Conservation (phyloP, 1,284 basidiomycete species). For the Ustilago tritici region DNA sequence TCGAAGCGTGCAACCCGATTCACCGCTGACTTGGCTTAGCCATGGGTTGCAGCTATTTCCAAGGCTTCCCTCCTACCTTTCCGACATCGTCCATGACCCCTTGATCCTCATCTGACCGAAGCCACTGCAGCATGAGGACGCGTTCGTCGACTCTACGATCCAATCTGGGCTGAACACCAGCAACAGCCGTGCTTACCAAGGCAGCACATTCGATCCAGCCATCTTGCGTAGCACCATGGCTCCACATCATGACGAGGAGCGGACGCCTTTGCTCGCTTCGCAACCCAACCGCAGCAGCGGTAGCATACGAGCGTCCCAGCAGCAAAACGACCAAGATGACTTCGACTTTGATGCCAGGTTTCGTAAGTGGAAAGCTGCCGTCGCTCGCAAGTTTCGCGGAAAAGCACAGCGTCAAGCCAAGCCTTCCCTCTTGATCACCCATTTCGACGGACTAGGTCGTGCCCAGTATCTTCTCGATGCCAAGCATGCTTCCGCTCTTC, state of each 20-base stretch:
- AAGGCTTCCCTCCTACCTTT: background rate
- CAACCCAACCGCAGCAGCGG: slow-evolving; percentile 10
- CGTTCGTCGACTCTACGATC: background rate
- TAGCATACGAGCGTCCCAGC: background rate
- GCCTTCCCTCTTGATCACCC: slow-evolving; percentile 33
- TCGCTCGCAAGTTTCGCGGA: slow-evolving; percentile 50
- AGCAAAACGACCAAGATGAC: slow-evolving; percentile 23
- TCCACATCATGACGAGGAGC: slow-evolving; percentile 20
- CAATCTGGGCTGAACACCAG: slow-evolving; percentile 23
- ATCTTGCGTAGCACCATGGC: slow-evolving; percentile 8
- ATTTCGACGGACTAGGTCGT: slow-evolving; percentile 38
- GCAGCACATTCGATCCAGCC: background rate
- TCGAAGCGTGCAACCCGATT: background rate
- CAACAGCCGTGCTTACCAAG: background rate
- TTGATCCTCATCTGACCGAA: background rate
- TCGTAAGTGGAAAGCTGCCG: slow-evolving; percentile 52
- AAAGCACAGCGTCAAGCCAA: slow-evolving; percentile 20
- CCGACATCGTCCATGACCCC: background rate
- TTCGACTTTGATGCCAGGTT: slow-evolving; percentile 60
- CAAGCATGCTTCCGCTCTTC: background rate
- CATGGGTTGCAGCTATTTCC: background rate
- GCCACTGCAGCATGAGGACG: slow-evolving; percentile 15
- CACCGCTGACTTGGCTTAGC: background rate
- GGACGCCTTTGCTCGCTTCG: slow-evolving; percentile 30
- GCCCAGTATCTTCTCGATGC: slow-evolving; percentile 21